These are phyloP conservation scores for Globisporangium alternatum DNA, from an alignment of 352 stramenopile species.

Conservation along the genomic window DNA sequence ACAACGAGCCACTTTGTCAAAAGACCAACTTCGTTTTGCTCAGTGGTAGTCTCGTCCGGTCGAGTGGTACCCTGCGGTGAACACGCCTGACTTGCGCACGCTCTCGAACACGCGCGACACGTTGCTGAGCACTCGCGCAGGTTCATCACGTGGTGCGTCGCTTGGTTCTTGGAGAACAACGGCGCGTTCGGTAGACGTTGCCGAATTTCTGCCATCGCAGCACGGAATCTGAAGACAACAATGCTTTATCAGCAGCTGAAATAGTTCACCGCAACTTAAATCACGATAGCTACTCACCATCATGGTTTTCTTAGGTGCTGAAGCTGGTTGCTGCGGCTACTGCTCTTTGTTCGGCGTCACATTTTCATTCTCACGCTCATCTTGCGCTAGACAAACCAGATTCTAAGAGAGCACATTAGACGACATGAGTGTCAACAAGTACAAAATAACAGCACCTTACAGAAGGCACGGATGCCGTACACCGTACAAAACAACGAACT, in stretches of 20 bases:
- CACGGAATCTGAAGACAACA: conserved; percentile 5
- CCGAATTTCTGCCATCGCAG: conserved; percentile 17
- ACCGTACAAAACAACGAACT: conserved; percentile 7
- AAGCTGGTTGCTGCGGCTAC: conserved; percentile 1
- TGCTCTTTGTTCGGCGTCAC: conserved; percentile 8
- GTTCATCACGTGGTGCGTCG: conserved; percentile 26
- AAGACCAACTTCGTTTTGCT: conserved; percentile 3
- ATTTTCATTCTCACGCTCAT: conserved; percentile 15
- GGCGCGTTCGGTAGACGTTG: conserved; percentile 17
- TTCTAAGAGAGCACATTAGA: conserved; percentile 7
- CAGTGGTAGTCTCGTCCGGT: conserved; percentile 36
- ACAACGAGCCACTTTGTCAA: too few relatives aligned
- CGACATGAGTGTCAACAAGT: not conserved
- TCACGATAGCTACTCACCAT: conserved; percentile 28
- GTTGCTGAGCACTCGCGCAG: conserved; percentile 75
- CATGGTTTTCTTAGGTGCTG: conserved; percentile 28
- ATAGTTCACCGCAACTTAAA: conserved; percentile 17
- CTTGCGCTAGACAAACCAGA: conserved; percentile 20
- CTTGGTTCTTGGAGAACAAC: conserved; percentile 16
- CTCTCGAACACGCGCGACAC: conserved; percentile 64
- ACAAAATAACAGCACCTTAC: not conserved
- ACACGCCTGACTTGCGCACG: conserved; percentile 58
- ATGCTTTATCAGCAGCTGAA: not conserved
- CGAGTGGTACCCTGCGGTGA: conserved; percentile 45
- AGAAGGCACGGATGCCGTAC: not conserved